These are phyloP conservation scores for Dalbergia oliveri DNA, from an alignment of 306 rosid species.

Conservation along the genomic window DNA sequence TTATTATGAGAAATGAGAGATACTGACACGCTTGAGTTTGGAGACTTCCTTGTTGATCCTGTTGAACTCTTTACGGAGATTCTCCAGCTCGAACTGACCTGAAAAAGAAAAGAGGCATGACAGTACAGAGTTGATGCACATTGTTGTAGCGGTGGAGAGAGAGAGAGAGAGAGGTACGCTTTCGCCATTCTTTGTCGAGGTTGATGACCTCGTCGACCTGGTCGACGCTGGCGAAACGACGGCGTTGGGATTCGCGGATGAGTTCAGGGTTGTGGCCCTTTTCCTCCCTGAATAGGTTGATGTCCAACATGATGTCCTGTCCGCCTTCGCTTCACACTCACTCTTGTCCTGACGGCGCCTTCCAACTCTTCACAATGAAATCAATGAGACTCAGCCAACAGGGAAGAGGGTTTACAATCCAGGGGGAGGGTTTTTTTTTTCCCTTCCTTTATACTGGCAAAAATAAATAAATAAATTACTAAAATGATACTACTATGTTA, in stretches of 20 bases:
- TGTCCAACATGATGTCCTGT: conserved; percentile 68
- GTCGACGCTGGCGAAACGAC: conserved; percentile 85
- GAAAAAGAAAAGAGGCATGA: neutral
- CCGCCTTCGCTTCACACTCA: neutral
- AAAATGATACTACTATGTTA: too few species aligned
- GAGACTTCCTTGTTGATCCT: conserved; percentile 81
- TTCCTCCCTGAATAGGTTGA: conserved; percentile 86
- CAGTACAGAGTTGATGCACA: neutral
- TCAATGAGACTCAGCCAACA: neutral
- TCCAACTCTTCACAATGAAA: neutral
- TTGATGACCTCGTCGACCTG: conserved; percentile 79
- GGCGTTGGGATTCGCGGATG: conserved; percentile 94
- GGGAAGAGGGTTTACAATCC: conserved; percentile 21
- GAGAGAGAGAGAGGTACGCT: conserved; percentile 58
- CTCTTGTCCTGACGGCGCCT: conserved; percentile 5
- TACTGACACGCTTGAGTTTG: conserved; percentile 66
- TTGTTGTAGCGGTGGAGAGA: neutral
- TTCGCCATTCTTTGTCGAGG: conserved; percentile 94
- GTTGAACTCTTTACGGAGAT: conserved; percentile 77
- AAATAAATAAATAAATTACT: too few species aligned
- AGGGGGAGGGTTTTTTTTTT: neutral
- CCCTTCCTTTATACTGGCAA: too few species aligned
- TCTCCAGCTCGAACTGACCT: conserved; percentile 85
- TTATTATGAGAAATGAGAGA: neutral
- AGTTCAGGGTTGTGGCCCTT: conserved; percentile 85